Percentiles rank a stretch among this genome's conserved stretches.
Evolutionary conservation across 208 protist genomes (phyloP).

Genomic region (Trypanosomatidae sp.): DNA sequence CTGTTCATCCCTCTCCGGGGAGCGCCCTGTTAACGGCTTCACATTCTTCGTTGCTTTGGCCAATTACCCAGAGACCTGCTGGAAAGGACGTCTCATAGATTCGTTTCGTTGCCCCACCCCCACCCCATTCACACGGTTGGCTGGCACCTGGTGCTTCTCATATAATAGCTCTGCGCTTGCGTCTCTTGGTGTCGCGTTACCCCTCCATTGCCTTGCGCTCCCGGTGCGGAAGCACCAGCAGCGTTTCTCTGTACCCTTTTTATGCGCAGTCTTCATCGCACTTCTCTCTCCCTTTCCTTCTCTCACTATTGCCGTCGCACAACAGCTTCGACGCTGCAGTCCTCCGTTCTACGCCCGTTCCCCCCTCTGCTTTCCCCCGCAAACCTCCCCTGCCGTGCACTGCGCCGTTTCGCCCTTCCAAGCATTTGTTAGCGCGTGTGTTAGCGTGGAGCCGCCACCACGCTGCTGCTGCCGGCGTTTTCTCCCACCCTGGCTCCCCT

Average conservation of each 20-base stretch:
- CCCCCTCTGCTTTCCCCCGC: background rate
- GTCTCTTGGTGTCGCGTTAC: background rate
- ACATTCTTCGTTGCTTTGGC: background rate
- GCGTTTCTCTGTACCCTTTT: background rate
- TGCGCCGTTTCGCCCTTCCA: background rate
- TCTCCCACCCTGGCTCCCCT: background rate
- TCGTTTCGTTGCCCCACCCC: background rate
- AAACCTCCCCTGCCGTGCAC: background rate
- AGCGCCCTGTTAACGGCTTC: background rate
- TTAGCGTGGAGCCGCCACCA: background rate
- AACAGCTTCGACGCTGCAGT: background rate
- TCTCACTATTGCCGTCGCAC: background rate
- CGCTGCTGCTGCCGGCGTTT: background rate
- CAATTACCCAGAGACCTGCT: background rate
- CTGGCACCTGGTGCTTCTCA: background rate
- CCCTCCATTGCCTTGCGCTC: background rate
- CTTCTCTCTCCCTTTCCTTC: constrained; percentile 2
- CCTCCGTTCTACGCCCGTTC: no score
- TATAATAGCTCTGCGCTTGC: background rate
- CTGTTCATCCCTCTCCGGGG: background rate
- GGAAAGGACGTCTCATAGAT: background rate
- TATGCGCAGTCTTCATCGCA: background rate
- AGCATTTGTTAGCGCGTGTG: background rate
- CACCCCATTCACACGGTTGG: background rate
- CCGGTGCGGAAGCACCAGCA: background rate